Conservation (phyloP, 345 rosid genomes). For the Acer yangbiense region DNA sequence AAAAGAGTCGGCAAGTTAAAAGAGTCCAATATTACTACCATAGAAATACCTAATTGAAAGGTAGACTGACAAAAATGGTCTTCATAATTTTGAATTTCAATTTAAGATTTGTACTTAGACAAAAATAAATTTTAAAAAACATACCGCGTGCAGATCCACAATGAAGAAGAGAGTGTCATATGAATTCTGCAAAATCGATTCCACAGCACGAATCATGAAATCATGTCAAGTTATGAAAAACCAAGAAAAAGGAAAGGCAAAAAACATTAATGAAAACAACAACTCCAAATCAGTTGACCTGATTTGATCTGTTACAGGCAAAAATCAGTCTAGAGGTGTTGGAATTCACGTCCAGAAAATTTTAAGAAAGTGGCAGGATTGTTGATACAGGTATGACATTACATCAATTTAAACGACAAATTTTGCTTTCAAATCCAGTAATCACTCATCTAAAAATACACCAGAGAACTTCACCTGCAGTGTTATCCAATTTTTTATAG, state of each 20-base stretch:
- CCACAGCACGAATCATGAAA: slow-evolving; percentile 6
- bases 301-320: not conserved
- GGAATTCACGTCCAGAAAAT: not conserved
- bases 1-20: not conserved
- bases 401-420: not conserved
- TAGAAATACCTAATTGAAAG: not conserved
- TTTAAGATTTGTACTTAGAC: not conserved
- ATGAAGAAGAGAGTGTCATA: slow-evolving; percentile 86
- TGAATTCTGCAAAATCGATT: slow-evolving; percentile 55
- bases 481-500: slow-evolving; percentile 80
- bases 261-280: not conserved
- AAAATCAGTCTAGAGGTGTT: not conserved
- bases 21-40: not conserved
- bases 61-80: not conserved
- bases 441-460: not conserved
- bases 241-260: not conserved
- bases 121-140: slow-evolving; percentile 5
- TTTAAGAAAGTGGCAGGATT: not conserved
- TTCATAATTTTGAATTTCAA: slow-evolving; percentile 6
- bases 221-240: not conserved
- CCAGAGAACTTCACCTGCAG: slow-evolving; percentile 59
- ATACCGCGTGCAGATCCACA: slow-evolving; percentile 91
- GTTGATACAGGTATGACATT: not conserved
- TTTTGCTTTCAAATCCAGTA: not conserved
- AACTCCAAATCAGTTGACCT: not conserved